Evolutionary conservation across 805 yeast genomes (phyloP).

Genomic region (Monosporozyma aerobia): DNA sequence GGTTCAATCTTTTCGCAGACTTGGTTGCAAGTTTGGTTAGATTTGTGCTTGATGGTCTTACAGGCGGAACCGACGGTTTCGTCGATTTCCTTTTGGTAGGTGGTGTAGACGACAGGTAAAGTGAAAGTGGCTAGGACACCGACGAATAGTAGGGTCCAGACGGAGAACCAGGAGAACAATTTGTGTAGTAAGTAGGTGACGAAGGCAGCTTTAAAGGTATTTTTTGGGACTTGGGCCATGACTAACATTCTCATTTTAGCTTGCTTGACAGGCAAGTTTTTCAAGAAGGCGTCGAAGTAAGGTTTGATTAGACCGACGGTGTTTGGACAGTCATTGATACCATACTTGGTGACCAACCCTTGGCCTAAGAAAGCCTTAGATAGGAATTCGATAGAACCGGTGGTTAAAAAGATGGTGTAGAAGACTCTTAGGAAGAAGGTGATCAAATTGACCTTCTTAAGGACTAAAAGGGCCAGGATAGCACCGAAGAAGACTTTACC

Average conservation of each 20-base stretch:
- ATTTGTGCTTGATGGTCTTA: constrained; percentile 42
- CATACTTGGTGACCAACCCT: constrained; percentile 72
- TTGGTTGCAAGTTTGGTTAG: constrained; percentile 35
- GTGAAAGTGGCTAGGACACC: constrained; percentile 59
- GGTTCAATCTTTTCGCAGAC: constrained; percentile 55
- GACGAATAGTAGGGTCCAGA: constrained; percentile 55
- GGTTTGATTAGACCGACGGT: constrained; percentile 28
- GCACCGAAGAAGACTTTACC: constrained; percentile 67
- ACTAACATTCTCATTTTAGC: constrained; percentile 44
- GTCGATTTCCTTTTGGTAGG: constrained; percentile 71
- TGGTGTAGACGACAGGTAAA: constrained; percentile 63
- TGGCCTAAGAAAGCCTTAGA: constrained; percentile 65
- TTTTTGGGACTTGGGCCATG: constrained; percentile 61
- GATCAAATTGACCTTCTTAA: constrained; percentile 56
- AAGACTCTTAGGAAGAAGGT: constrained; percentile 52
- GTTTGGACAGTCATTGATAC: constrained; percentile 39
- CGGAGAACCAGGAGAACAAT: constrained; percentile 65
- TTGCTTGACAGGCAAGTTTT: constrained; percentile 43
- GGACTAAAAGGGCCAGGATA: constrained; percentile 42
- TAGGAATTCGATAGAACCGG: constrained; percentile 70
- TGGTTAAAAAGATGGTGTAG: constrained; percentile 47
- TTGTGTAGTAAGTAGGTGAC: constrained; percentile 55
- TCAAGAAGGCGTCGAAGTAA: constrained; percentile 21
- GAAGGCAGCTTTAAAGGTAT: constrained; percentile 66
- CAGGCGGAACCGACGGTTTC: constrained; percentile 42